Percentiles rank a stretch among this genome's conserved stretches.
These are phyloP conservation scores for Piloderma croceum DNA, from an alignment of 768 basidiomycete species.

Conservation along the genomic window DNA sequence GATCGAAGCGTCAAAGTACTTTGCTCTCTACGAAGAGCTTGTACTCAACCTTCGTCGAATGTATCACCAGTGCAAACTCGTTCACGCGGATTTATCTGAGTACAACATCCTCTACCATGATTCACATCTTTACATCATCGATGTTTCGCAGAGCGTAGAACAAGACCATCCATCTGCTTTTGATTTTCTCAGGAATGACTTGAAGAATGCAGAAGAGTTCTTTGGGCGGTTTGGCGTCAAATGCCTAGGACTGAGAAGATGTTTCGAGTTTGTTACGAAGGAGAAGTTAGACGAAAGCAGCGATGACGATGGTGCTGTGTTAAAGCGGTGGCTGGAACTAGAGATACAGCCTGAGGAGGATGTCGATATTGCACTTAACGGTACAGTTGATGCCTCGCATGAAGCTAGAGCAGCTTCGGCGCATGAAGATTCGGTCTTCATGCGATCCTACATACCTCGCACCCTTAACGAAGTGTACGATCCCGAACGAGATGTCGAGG, in stretches of 20 bases:
- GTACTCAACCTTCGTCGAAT: slow-evolving; percentile 75
- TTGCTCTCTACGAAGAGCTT: slow-evolving; percentile 71
- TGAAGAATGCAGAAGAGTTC: slow-evolving; percentile 91
- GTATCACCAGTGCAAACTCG: slow-evolving; percentile 87
- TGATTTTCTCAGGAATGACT: slow-evolving; percentile 90
- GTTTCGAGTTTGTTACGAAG: slow-evolving; percentile 85
- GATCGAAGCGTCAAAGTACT: slow-evolving; percentile 28
- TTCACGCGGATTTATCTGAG: slow-evolving; percentile 96
- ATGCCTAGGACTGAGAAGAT: slow-evolving; percentile 72
- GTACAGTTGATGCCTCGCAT: slow-evolving; percentile 3
- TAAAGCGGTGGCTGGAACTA: slow-evolving; percentile 48
- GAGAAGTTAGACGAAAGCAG: slow-evolving; percentile 37
- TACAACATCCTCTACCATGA: slow-evolving; percentile 93
- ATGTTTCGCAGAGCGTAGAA: slow-evolving; percentile 97
- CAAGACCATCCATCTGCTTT: slow-evolving; percentile 96
- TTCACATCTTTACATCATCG: slow-evolving; percentile 84
- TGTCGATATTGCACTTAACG: slow-evolving; percentile 11
- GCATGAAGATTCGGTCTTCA: slow-evolving; percentile 86
- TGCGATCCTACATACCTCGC: slow-evolving; percentile 89
- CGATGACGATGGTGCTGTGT: slow-evolving; percentile 21
- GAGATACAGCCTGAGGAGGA: slow-evolving; percentile 18
- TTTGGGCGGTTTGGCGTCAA: slow-evolving; percentile 71
- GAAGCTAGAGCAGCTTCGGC: slow-evolving; percentile 27
- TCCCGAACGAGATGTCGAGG: slow-evolving; percentile 87
- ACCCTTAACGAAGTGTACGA: slow-evolving; percentile 90